These are phyloP conservation scores for Prinsepia uniflora DNA, from an alignment of 306 rosid species.

Conservation along the genomic window DNA sequence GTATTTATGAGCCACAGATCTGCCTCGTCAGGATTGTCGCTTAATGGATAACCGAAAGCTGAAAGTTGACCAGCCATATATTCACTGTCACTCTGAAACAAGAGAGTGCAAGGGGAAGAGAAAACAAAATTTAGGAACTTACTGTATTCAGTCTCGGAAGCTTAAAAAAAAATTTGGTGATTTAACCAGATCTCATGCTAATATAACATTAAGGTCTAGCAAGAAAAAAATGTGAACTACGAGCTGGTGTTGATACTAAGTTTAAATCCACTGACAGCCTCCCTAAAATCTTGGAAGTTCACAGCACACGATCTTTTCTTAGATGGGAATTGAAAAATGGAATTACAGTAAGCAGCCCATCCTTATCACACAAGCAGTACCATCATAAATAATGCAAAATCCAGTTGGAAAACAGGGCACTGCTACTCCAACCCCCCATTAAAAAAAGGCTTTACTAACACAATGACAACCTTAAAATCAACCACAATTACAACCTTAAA, in stretches of 20 bases:
- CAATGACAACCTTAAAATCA: too few relatives aligned
- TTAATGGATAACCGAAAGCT: conserved; percentile 79
- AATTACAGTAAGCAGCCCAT: not conserved
- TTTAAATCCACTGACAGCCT: not conserved
- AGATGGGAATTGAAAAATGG: not conserved
- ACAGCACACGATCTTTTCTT: not conserved
- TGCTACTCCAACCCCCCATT: not conserved
- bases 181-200: not conserved
- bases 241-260: not conserved
- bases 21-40: conserved; percentile 76
- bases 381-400: not conserved
- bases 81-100: conserved; percentile 83
- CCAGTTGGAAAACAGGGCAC: not conserved
- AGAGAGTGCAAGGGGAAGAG: not conserved
- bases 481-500: not conserved
- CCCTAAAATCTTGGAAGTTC: not conserved
- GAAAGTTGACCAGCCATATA: conserved; percentile 98
- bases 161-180: not conserved
- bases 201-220: not conserved
- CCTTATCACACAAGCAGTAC: not conserved
- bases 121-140: not conserved
- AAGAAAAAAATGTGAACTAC: not conserved
- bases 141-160: not conserved
- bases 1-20: conserved; percentile 97
- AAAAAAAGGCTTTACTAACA: not conserved